Conservation (phyloP, 352 stramenopile genomes). For the Phytophthora cactorum region DNA sequence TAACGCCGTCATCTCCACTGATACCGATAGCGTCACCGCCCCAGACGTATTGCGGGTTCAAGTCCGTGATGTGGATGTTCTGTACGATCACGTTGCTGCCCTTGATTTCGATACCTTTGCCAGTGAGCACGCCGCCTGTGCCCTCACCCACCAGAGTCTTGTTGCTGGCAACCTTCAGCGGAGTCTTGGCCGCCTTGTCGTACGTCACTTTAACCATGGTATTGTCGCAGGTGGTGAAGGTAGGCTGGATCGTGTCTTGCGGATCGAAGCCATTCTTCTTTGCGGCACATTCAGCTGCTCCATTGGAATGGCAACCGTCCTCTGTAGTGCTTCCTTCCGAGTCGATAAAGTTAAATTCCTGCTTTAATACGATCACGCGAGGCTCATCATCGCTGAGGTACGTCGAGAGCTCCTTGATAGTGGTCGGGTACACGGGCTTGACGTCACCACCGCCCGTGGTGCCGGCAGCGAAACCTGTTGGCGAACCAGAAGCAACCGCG, state of each 20-base stretch:
- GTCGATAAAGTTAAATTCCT: conserved; percentile 50
- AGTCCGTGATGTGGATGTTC: conserved; percentile 53
- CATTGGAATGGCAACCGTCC: conserved; percentile 42
- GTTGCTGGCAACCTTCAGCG: conserved; percentile 27
- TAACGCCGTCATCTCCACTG: conserved; percentile 13
- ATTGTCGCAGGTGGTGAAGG: conserved; percentile 33
- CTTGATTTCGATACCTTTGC: conserved; percentile 13
- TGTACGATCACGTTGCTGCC: conserved; percentile 53
- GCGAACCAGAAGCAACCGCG: neutral
- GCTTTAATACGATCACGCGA: conserved; percentile 42
- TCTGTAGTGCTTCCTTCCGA: conserved; percentile 52
- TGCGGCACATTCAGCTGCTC: conserved; percentile 38
- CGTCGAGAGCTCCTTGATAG: neutral
- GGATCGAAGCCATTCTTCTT: conserved; percentile 53
- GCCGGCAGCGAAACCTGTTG: neutral
- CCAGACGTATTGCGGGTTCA: conserved; percentile 52
- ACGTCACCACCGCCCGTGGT: neutral
- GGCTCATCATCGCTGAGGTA: neutral
- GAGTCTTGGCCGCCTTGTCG: conserved; percentile 18
- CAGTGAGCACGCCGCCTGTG: conserved; percentile 19
- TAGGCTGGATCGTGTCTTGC: conserved; percentile 43
- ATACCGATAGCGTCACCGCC: conserved; percentile 30
- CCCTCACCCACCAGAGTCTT: conserved; percentile 46
- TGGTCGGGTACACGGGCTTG: neutral
- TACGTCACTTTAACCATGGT: conserved; percentile 27